Evolutionary conservation across 139 green algal genomes (phyloP).

Genomic region (Eudorina sp.): DNA sequence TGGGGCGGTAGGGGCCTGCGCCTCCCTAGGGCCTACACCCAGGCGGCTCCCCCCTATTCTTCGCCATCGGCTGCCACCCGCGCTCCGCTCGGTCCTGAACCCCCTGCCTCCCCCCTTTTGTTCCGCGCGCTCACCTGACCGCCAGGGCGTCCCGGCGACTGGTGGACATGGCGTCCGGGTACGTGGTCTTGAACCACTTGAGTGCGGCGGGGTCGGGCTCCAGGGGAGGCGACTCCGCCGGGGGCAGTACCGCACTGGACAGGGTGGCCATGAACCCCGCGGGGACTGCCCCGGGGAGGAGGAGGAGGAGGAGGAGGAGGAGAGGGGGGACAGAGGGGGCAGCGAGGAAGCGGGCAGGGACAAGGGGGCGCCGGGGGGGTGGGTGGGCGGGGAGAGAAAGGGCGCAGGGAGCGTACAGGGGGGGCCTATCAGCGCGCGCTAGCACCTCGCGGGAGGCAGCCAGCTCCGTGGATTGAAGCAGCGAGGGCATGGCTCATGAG

Average conservation of each 20-base stretch:
- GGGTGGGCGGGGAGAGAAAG: neutral
- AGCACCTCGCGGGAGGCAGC: too few species aligned
- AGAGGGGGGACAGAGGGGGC: neutral
- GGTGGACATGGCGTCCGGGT: constrained; percentile 39
- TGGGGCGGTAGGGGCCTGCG: neutral
- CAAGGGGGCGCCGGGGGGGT: neutral
- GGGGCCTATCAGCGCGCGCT: too few species aligned
- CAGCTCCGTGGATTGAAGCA: too few species aligned
- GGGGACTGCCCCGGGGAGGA: constrained; percentile 10
- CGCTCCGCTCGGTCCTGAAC: too few species aligned
- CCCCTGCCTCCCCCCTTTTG: neutral
- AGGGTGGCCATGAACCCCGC: constrained; percentile 41
- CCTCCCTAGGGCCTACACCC: too few species aligned
- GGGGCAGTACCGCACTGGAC: constrained; percentile 9
- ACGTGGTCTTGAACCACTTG: constrained; percentile 38
- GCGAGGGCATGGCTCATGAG: too few species aligned
- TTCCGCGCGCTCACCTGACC: neutral
- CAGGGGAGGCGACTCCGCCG: constrained; percentile 11
- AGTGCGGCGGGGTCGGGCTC: constrained; percentile 43
- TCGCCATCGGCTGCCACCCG: too few species aligned
- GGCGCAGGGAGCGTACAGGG: too few species aligned
- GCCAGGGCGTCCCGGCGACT: constrained; percentile 29
- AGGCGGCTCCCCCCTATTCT: neutral
- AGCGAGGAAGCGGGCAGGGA: neutral
- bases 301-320: neutral